Conservation (phyloP, 2,329 filamentous ascomycete species). For the Curvularia eragrostidis region DNA sequence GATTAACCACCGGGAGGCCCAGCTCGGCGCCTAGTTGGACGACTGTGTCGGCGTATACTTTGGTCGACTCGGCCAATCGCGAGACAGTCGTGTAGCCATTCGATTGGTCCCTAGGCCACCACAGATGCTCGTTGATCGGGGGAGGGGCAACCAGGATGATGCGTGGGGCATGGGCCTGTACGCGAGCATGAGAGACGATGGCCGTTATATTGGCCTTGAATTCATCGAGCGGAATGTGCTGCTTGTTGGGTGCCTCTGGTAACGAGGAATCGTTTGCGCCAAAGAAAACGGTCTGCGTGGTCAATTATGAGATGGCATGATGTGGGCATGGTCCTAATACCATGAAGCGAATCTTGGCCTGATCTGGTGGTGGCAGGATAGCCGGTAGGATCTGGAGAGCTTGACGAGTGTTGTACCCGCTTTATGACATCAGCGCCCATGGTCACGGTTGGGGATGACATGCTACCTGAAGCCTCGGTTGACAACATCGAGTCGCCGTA, state of each 20-base stretch:
- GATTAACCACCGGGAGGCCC: conserved; percentile 71
- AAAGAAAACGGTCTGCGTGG: conserved; percentile 73
- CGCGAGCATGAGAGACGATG: conserved; percentile 74
- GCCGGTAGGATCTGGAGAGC: conserved; percentile 71
- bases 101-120: conserved; percentile 57
- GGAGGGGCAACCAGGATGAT: conserved; percentile 83
- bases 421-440: conserved; percentile 36
- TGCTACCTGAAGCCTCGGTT: conserved; percentile 77
- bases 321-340: conserved; percentile 50
- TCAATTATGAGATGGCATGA: conserved; percentile 14
- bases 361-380: conserved; percentile 71
- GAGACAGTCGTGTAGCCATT: conserved; percentile 47
- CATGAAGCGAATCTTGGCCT: conserved; percentile 70
- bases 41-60: conserved; percentile 69
- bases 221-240: conserved; percentile 78
- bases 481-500: conserved; percentile 80
- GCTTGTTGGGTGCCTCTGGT: conserved; percentile 65
- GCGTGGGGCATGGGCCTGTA: conserved; percentile 72
- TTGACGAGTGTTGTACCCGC: conserved; percentile 83
- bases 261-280: conserved; percentile 90
- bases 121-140: conserved; percentile 78
- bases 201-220: conserved; percentile 75
- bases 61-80: conserved; percentile 67
- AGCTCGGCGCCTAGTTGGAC: conserved; percentile 65
- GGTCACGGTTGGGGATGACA: not conserved